Evolutionary conservation across 495 filamentous ascomycete species (phyloP), one percentile per base, ranked within the genome.

Genomic region (Talaromyces nanjingensis): DNA sequence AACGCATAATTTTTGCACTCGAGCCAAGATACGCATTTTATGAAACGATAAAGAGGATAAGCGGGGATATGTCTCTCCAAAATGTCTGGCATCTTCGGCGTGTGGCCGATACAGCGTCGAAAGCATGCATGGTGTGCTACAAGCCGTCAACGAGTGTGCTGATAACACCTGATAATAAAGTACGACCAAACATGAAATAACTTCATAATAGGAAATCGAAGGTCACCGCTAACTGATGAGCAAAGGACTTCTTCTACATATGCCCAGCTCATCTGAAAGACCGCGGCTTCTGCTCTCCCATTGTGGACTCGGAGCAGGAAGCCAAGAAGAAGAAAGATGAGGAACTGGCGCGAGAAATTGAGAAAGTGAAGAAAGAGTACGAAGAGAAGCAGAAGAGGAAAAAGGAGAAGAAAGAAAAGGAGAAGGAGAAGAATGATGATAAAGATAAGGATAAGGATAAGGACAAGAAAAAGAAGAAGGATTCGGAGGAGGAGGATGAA

Each of bases 111-210:
- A 86, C 88, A 47, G 83, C 84, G 9, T 82, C 88, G 4, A 96
- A 91, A 73, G 80, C 91, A 53, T 98, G 94, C 74, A 85, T 89
- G 70, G 86, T 98, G 65, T 98, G 94, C 79, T 93, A 87, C 81
- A 96, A 94, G 73, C 89, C 90, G 4, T 91, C 88, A 55, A 85
- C 87, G 7, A 92, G 86, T 69, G 94, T 98, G 25, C 79, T 98
- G 64, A 89, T 97, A 65, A 97, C 92, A 2, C 83, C 91, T 0
- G 91, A 96, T 69, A 93, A 90, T 73, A 96, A 93, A 85, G 92
- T 92, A 24, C 22, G 22, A 24, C 22, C 22, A 24, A 24, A 24
- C 22, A 24, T 24, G 22, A 24, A 24, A 2, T 24, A 24, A 24
- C 22, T 24, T 24, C 22, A 24, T 24, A 24, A 24, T 24, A 24